phyloP scores from a whole-genome alignment of 2,329 filamentous ascomycete species.

The Penicillium sp. region DNA sequence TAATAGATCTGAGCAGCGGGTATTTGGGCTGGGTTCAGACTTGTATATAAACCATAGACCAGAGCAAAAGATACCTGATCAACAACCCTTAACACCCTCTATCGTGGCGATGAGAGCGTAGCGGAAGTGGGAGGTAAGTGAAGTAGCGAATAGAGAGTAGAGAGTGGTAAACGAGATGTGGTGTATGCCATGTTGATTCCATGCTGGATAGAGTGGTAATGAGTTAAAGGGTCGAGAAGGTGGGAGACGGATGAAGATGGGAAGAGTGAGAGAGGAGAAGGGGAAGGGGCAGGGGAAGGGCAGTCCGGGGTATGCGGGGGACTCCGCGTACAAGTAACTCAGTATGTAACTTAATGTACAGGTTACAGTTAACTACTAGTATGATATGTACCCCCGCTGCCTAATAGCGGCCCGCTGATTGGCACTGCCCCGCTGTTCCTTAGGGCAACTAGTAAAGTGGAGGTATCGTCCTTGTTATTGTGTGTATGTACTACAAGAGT shows the following conservation, averaged over 20 bases:
- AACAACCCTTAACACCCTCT: not conserved
- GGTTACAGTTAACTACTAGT: not conserved
- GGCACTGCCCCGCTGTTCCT: not conserved
- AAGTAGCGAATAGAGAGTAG: not conserved
- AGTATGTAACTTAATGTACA: no score
- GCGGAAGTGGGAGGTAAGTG: not conserved
- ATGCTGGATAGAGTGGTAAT: not conserved
- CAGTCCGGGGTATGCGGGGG: slow-evolving; percentile 21
- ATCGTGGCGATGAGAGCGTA: not conserved
- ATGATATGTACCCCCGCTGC: not conserved
- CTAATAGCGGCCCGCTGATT: slow-evolving; percentile 3
- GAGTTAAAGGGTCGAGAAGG: not conserved
- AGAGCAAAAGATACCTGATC: slow-evolving; percentile 11
- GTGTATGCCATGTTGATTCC: not conserved
- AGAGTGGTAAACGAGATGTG: not conserved
- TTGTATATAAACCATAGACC: slow-evolving; percentile 31
- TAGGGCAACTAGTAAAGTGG: not conserved
- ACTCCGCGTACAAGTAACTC: not conserved
- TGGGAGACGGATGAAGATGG: not conserved
- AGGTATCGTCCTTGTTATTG: not conserved
- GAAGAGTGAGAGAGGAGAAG: slow-evolving; percentile 5
- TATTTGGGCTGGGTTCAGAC: slow-evolving; percentile 4
- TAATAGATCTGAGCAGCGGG: slow-evolving; percentile 12
- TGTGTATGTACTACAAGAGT: not conserved
- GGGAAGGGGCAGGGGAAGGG: not conserved